Evolutionary conservation across 1,284 basidiomycete genomes (phyloP).

Genomic region (Sphaerobolus stellatus): DNA sequence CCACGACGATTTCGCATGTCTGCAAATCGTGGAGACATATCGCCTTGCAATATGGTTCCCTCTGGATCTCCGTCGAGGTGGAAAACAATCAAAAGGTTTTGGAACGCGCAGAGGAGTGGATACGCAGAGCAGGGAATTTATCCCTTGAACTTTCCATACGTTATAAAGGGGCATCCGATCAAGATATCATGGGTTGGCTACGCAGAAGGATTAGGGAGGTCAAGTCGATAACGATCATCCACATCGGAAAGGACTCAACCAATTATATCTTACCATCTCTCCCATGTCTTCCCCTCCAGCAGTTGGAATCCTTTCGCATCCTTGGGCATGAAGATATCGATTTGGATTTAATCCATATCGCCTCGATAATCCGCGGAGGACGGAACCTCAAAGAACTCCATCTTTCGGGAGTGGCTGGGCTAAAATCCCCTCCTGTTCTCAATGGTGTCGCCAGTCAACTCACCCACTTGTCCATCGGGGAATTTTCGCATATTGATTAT

Average conservation of each 20-base stretch:
- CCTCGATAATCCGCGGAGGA: not conserved
- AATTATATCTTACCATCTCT: not conserved
- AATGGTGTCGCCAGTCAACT: not conserved
- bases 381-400: not conserved
- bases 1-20: constrained; percentile 8
- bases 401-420: constrained; percentile 1
- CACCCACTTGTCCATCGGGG: constrained; percentile 9
- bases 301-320: constrained; percentile 5
- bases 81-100: not conserved
- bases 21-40: constrained; percentile 3
- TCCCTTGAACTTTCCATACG: constrained; percentile 2
- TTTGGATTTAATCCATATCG: constrained; percentile 1
- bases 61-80: constrained; percentile 5
- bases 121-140: not conserved
- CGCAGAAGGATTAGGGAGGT: not conserved
- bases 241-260: not conserved
- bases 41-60: not conserved
- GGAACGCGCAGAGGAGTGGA: not conserved
- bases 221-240: constrained; percentile 3
- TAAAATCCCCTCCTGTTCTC: not conserved
- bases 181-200: not conserved
- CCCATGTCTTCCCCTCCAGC: not conserved
- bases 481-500: constrained; percentile 7
- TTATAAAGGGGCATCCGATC: not conserved
- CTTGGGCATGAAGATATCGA: constrained; percentile 3